Evolutionary conservation across 768 basidiomycete species (phyloP), one percentile per base, ranked within the genome.

Genomic region (Fistulinella prunicolor): DNA sequence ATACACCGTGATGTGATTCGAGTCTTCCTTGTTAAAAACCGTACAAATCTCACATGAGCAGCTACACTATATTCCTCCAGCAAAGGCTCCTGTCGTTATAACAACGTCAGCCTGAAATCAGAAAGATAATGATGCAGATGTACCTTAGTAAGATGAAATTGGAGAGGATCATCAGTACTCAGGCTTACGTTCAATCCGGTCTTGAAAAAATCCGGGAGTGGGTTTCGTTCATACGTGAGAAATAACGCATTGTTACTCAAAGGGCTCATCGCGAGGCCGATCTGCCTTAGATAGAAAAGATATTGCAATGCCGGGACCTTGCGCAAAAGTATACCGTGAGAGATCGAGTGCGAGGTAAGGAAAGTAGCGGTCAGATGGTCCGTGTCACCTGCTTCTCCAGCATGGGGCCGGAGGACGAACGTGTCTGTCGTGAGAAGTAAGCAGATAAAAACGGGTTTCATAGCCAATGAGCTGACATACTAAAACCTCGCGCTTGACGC

Each of bases 61-160:
- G 96, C 96, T 9, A 98, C 95, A 39, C 91, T 94, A 64, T 98
- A 99, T 63, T 99, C 96, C 62, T 99, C 96, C 47, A 97, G 70
- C 13, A 97, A 68, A 6, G 94, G 94, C 73, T 97, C 94, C 90
- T 94, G 58, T 5, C 43, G 26, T 41, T 9, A 22, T 29, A 37
- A 26, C 9, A 47, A 42, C 16, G 44, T 46, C 23, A 26, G 32
- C 44, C 32, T 37, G 16, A n/a, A 34, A 36, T 29, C 13, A 14
- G 26, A 38, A 2, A 9, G 6, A 19, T 22, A 16, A 43, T 36
- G 14, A 36, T 1, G 9, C n/a, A n/a, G 22, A 24, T 50, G 28
- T 42, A 86, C 94, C 77, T 96, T 96, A 24, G 96, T 98, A 70
- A 98, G 96, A 71, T 98, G 95, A 73, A 99, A 96, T 70, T 98